These are phyloP conservation scores for Brachypodium distachyon DNA, from an alignment of 202 grass and related monocot species.

Conservation along the genomic window DNA sequence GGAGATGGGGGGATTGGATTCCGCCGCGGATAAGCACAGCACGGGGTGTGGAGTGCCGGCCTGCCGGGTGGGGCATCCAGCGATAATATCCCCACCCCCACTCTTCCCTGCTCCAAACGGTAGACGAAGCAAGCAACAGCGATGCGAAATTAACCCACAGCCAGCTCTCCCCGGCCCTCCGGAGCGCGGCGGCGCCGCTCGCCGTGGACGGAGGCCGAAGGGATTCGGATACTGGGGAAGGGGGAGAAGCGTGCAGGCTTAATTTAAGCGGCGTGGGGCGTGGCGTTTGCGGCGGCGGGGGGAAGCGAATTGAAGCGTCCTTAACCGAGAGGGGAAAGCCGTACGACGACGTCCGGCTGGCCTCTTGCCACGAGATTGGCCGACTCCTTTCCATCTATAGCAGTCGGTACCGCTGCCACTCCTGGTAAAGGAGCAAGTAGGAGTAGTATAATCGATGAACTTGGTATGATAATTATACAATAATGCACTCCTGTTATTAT, in stretches of 20 bases:
- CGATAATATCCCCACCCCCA: conserved; percentile 14
- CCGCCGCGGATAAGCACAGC: conserved; percentile 41
- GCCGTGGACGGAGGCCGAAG: too few relatives aligned
- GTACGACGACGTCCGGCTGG: conserved; percentile 6
- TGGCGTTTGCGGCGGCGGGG: not conserved
- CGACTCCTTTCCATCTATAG: conserved; percentile 23
- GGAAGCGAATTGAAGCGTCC: not conserved
- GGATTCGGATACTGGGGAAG: not conserved
- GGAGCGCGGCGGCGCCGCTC: not conserved
- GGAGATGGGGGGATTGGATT: conserved; percentile 24
- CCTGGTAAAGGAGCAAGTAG: not conserved
- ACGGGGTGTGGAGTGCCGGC: not conserved
- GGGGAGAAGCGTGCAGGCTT: too few relatives aligned
- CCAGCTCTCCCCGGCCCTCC: not conserved
- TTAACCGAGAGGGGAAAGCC: conserved; percentile 6
- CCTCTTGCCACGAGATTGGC: not conserved
- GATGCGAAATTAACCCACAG: not conserved
- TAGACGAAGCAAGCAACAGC: conserved; percentile 5
- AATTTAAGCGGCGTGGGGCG: too few relatives aligned
- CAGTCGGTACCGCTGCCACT: not conserved
- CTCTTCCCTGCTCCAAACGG: not conserved
- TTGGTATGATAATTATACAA: not conserved
- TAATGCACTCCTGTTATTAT: not conserved
- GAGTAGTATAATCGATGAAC: too few relatives aligned
- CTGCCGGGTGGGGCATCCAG: conserved; percentile 22